Base-by-base conservation (phyloP, 2,329 filamentous ascomycete species). In the Colletotrichum sp. region DNA sequence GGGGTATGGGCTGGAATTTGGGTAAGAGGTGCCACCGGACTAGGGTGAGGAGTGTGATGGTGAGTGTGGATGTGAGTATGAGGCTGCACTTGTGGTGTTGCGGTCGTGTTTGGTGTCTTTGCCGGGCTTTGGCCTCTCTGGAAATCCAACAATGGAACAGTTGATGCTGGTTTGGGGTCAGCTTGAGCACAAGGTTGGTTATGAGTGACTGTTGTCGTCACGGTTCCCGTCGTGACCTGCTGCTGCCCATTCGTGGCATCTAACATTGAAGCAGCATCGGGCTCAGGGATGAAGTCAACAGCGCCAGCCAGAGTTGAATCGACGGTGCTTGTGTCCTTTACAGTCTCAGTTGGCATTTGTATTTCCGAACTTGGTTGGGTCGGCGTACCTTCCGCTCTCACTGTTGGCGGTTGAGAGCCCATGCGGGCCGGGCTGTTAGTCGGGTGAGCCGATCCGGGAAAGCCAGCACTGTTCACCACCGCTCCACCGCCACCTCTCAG, bases 371-470 rank as follows among this genome's bases (percentile, higher is more conserved):
- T 55, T 21, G 30, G 10, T 65, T 73, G 70, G 38, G 32, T 34
- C 24, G 70, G 70, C 73, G 65, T 76, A 76, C 73, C 70, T 76
- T 76, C 43, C 48, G 66, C 73, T 65, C 65, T 48, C 9, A 65
- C 24, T 34, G 58, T 16, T 34, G 48, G 43, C 48, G 70, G 34
- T 38, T 73, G 73, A 65, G n/a, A 67, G 21, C n/a, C 43, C 43
- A 58, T 24, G 34, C 52, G 36, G 36, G 26, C 48, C 21, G 70
- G 36, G 15, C 26, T 26, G 9, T 36, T 36, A 12, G 26, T 21
- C 34, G 73, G 48, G 21, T 38, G 43, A 34, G 30, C 34, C 34
- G 60, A 34, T 9, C 32, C 48, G 26, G 65, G 28, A 34, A 64
- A 36, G 48, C 58, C 48, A 21, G 55, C 12, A 48, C 28, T 38